Evolutionary conservation across 2,329 filamentous ascomycete genomes (phyloP), one percentile per base, ranked within the genome.

Genomic region (Sclerotinia sclerotiorum): DNA sequence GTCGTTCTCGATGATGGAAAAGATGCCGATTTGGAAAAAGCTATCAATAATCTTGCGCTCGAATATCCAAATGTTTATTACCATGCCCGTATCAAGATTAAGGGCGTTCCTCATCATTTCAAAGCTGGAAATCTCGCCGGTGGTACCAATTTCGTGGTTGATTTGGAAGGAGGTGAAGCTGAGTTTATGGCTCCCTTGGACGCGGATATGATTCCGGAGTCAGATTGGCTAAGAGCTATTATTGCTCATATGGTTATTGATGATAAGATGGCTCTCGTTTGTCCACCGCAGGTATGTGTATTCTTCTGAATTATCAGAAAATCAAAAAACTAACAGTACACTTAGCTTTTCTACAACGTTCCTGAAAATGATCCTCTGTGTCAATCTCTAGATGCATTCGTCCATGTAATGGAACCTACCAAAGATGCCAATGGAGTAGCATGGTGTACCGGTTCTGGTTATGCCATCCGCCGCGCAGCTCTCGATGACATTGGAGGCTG

Each of bases 191-290:
- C 86, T n/a, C 84, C 85, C 51, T 79, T 90, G 46, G 88, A 90
- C 74, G 87, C 87, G 27, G 88, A 90, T 74, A 90, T 90, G 88
- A 89, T 90, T 76, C 85, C 86, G 8, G 85, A 88, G 75, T 80
- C 80, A 64, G 79, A 84, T 58, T 89, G 86, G 85, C 80, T 89
- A 21, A 84, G 86, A 51, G 83, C 84, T 39, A 75, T 86, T 21
- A 77, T 88, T n/a, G 84, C 87, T 67, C 87, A 89, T 74, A 76
- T 88, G 67, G 73, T 88, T n/a, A 51, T 65, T 15, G 84, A 88
- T 73, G 79, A 82, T 54, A 85, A 84, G 75, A 81, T 87, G 79
- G 85, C 84, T 61, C 80, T 88, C 61, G 85, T 83, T n/a, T 87
- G 85, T 73, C 85, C 85, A 35, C 84, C 85, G 17, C 85, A 88